phyloP scores from a whole-genome alignment of 176 grass and related monocot genomes.

The Pontederia crassipes region DNA sequence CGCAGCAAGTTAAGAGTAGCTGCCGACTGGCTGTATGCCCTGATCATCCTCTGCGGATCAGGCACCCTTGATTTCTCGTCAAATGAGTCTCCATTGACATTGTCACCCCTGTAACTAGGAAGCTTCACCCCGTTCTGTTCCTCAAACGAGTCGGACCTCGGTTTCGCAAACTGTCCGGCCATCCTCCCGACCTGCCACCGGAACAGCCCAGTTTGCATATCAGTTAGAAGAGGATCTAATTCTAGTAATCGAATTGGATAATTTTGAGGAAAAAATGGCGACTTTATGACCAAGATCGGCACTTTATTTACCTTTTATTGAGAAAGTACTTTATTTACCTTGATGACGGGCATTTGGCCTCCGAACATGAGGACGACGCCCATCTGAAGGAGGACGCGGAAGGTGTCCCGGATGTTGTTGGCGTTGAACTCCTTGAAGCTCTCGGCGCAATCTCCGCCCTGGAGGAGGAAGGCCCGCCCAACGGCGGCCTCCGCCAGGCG shows the following conservation, averaged over 20 bases:
- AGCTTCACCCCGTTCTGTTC: not conserved
- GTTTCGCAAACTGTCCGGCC: not conserved
- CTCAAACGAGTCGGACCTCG: not conserved
- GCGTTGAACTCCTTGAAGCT: slow-evolving; percentile 99
- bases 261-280: not conserved
- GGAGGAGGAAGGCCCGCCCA: slow-evolving; percentile 49
- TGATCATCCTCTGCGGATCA: not conserved
- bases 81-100: not conserved
- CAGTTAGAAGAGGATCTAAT: too few species aligned
- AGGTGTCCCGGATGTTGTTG: slow-evolving; percentile 94
- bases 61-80: not conserved
- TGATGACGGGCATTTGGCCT: slow-evolving; percentile 77
- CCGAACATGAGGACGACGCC: slow-evolving; percentile 96
- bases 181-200: not conserved
- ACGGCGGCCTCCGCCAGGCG: not conserved
- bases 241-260: too few species aligned
- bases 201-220: not conserved
- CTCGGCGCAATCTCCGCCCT: slow-evolving; percentile 93
- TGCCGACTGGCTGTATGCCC: not conserved
- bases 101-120: not conserved
- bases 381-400: slow-evolving; percentile 96
- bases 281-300: not conserved
- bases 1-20: not conserved
- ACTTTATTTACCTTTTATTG: slow-evolving; percentile 39
- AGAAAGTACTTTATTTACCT: slow-evolving; percentile 30